These are phyloP conservation scores for Lentinus tigrinus DNA, from an alignment of 768 basidiomycete genomes.

Conservation along the genomic window DNA sequence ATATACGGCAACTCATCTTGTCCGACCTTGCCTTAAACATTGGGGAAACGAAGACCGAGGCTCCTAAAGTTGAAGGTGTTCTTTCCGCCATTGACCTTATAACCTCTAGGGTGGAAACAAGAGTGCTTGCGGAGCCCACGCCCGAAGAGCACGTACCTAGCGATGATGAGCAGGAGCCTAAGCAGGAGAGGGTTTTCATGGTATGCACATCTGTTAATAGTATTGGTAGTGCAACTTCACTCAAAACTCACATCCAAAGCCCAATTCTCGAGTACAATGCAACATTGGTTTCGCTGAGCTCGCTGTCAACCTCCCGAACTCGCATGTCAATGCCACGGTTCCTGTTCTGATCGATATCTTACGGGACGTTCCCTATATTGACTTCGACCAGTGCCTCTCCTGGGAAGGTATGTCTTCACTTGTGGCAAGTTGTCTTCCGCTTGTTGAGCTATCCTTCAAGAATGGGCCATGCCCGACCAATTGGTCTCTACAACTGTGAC, in stretches of 20 bases:
- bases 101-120: constrained; percentile 56
- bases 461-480: constrained; percentile 86
- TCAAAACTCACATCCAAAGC: constrained; percentile 35
- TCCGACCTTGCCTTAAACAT: constrained; percentile 68
- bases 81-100: constrained; percentile 55
- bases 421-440: not conserved
- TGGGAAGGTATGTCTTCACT: constrained; percentile 63
- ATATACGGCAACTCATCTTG: constrained; percentile 73
- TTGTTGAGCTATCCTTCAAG: constrained; percentile 34
- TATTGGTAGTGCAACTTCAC: too few relatives aligned
- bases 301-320: constrained; percentile 59
- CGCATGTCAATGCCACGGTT: constrained; percentile 51
- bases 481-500: constrained; percentile 78
- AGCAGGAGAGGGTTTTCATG: constrained; percentile 52
- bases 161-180: constrained; percentile 14
- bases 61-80: constrained; percentile 29
- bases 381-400: constrained; percentile 75
- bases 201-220: constrained; percentile 42
- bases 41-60: constrained; percentile 41
- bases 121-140: constrained; percentile 20
- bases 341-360: constrained; percentile 66
- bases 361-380: constrained; percentile 67
- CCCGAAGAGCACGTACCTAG: not conserved
- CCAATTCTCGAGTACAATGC: constrained; percentile 71
- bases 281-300: constrained; percentile 84